Percentiles rank a stretch among this genome's conserved stretches.
Conservation (phyloP, 148 eudicot genomes). For the Cornus kousa region DNA sequence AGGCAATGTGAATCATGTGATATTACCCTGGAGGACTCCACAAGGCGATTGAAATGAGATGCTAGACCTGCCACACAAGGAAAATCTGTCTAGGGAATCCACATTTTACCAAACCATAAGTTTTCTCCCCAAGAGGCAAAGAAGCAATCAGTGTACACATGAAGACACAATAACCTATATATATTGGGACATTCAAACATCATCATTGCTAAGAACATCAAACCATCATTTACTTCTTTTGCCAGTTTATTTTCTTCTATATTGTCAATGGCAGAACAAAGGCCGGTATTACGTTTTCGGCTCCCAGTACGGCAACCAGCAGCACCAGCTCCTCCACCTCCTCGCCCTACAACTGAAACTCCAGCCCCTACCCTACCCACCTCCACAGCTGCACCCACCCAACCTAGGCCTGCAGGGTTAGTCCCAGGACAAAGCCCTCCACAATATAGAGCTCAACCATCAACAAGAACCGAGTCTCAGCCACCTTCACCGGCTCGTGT, state of each 20-base stretch:
- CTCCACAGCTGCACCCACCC: constrained; percentile 5
- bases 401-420: constrained; percentile 31
- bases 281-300: constrained; percentile 47
- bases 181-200: background rate
- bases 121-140: constrained; percentile 6
- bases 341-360: constrained; percentile 11
- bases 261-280: constrained; percentile 42
- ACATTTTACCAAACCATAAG: background rate
- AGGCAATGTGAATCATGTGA: background rate
- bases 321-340: constrained; percentile 16
- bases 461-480: constrained; percentile 17
- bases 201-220: background rate
- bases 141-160: background rate
- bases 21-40: background rate
- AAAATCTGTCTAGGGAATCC: constrained; percentile 4
- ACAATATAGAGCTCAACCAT: constrained; percentile 8
- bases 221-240: background rate
- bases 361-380: constrained; percentile 3
- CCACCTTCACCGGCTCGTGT: constrained; percentile 17
- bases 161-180: background rate
- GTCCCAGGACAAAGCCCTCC: constrained; percentile 27
- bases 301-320: constrained; percentile 44
- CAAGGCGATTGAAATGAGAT: constrained; percentile 4
- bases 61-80: constrained; percentile 14
- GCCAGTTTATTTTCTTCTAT: background rate